These are phyloP conservation scores for Cladophialophora carrionii DNA, from an alignment of 2,329 filamentous ascomycete species.

Conservation along the genomic window DNA sequence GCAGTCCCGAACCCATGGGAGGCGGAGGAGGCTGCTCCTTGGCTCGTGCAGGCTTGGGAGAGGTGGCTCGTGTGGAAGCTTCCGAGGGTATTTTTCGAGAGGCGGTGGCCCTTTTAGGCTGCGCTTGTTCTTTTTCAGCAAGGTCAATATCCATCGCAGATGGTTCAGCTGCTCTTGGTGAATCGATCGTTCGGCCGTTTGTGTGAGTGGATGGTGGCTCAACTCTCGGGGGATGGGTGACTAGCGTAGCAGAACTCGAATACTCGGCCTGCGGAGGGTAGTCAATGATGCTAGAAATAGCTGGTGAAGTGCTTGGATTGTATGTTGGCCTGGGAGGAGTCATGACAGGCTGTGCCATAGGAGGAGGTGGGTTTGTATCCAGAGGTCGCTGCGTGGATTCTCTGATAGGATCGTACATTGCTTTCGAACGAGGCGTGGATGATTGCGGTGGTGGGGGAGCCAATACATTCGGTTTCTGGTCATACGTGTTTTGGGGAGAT, in stretches of 20 bases:
- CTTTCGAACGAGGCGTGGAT: conserved; percentile 43
- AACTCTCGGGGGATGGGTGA: conserved; percentile 34
- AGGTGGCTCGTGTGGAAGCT: conserved; percentile 56
- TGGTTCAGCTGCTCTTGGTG: conserved; percentile 22
- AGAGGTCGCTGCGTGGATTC: conserved; percentile 56
- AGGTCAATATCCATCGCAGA: conserved; percentile 33
- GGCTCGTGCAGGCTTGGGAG: conserved; percentile 59
- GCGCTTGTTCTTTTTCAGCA: conserved; percentile 36
- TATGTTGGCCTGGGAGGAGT: conserved; percentile 56
- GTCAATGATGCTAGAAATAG: conserved; percentile 88
- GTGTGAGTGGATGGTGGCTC: conserved; percentile 39
- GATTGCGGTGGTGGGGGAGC: conserved; percentile 36
- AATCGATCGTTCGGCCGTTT: conserved; percentile 43
- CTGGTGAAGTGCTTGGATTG: conserved; percentile 84
- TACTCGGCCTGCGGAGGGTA: conserved; percentile 49
- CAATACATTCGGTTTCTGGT: conserved; percentile 47
- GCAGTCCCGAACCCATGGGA: conserved; percentile 65
- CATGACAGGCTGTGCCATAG: conserved; percentile 63
- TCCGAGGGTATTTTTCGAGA: conserved; percentile 52
- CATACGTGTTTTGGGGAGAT: conserved; percentile 45
- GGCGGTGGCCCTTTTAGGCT: conserved; percentile 45
- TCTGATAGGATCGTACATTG: conserved; percentile 87
- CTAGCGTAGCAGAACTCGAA: conserved; percentile 27
- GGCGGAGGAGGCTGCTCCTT: conserved; percentile 62
- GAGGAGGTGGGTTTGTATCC: conserved; percentile 56